phyloP scores from a whole-genome alignment of 305 asterid genomes.

The Fraxinus albicans region DNA sequence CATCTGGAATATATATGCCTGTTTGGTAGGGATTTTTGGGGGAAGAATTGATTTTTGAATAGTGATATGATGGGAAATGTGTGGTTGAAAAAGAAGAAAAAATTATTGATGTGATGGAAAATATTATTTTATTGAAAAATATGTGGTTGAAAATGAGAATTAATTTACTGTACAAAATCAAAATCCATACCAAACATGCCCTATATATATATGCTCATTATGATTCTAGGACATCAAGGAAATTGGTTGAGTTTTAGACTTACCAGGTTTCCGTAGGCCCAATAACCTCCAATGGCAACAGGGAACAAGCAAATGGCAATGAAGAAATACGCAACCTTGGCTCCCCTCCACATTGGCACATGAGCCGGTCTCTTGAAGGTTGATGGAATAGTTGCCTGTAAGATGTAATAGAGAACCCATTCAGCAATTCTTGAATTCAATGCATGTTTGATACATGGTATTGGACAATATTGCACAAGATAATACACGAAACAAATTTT shows the following conservation, averaged over 20 bases:
- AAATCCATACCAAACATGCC: no score
- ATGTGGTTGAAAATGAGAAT: no score
- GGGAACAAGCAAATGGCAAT: constrained; percentile 92
- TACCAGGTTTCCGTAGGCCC: constrained; percentile 98
- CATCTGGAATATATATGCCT: neutral
- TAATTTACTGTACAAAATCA: no score
- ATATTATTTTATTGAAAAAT: no score
- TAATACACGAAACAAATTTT: neutral
- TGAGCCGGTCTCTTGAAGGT: constrained; percentile 94
- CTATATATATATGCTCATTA: neutral
- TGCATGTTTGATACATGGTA: neutral
- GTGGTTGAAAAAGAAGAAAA: no score
- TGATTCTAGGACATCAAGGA: neutral
- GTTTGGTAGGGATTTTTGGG: no score
- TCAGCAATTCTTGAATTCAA: neutral
- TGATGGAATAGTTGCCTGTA: constrained; percentile 97
- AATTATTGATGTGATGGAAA: no score
- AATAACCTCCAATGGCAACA: constrained; percentile 88
- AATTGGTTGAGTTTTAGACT: constrained; percentile 24
- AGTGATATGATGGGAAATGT: no score
- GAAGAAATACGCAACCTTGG: constrained; percentile 75
- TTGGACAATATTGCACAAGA: neutral
- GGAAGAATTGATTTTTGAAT: no score
- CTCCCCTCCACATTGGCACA: constrained; percentile 98
- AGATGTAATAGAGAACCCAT: constrained; percentile 8